Conservation (phyloP, 164 flowering plant genomes). For the Vitis labrusca region DNA sequence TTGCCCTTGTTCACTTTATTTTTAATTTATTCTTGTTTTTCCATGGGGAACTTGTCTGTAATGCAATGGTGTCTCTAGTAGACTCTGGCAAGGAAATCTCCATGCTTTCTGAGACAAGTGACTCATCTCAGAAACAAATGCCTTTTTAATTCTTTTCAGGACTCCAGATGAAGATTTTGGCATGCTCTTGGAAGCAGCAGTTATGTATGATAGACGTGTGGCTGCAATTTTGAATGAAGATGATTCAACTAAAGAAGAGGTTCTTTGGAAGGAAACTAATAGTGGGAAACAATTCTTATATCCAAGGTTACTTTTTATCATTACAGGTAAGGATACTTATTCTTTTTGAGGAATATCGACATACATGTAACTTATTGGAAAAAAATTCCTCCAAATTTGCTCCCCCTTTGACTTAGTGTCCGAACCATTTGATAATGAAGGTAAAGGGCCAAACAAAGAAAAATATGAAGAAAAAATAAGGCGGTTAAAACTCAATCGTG, state of each 20-base stretch:
- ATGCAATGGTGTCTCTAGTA: background rate
- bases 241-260: conserved; percentile 57
- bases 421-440: conserved; percentile 24
- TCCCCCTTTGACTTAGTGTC: no score
- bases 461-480: conserved; percentile 77
- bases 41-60: background rate
- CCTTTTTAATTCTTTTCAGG: conserved; percentile 43
- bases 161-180: conserved; percentile 95
- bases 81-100: background rate
- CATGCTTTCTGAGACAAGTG: background rate
- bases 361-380: background rate
- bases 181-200: conserved; percentile 89
- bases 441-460: conserved; percentile 92
- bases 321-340: conserved; percentile 64
- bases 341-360: background rate
- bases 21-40: background rate
- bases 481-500: conserved; percentile 77
- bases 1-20: background rate
- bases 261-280: conserved; percentile 50
- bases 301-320: conserved; percentile 84
- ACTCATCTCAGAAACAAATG: background rate
- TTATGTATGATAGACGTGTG: conserved; percentile 96
- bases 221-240: conserved; percentile 78
- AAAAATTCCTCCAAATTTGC: no score
- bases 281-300: conserved; percentile 52